Percentiles rank a stretch among this genome's conserved stretches.
Conservation (phyloP, 768 basidiomycete genomes). For the Rhodosporidiobolus sp. region DNA sequence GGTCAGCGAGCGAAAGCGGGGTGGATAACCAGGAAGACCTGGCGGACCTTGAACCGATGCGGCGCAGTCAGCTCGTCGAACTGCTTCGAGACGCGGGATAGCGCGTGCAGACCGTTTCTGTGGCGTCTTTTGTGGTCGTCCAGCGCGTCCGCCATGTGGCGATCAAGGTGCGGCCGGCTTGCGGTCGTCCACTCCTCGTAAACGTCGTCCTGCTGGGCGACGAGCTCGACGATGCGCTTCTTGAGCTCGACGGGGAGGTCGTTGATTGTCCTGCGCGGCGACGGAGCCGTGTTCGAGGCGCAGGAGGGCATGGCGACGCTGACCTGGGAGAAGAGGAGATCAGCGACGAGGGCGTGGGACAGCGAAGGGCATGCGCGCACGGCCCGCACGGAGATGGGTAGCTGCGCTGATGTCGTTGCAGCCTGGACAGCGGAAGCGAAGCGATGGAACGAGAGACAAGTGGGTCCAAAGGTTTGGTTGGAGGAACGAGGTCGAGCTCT, state of each 20-base stretch:
- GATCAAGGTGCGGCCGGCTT: no score
- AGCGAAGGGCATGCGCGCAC: no score
- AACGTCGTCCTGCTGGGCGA: not conserved
- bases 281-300: not conserved
- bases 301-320: not conserved
- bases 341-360: not conserved
- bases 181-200: not conserved
- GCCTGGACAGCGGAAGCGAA: no score
- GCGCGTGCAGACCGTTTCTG: not conserved
- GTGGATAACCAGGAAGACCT: no score
- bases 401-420: no score
- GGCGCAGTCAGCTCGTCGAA: no score
- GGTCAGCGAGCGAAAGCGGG: not conserved
- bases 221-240: slow-evolving; percentile 6
- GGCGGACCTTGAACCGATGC: not conserved
- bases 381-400: no score
- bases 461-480: no score
- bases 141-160: no score
- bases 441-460: no score
- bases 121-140: not conserved
- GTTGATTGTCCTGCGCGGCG: not conserved
- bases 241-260: slow-evolving; percentile 1
- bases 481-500: no score
- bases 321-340: not conserved
- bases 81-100: no score